Evolutionary conservation across 148 eudicot genomes (phyloP), one percentile per base, ranked within the genome.

Genomic region (Linanthus parryae): DNA sequence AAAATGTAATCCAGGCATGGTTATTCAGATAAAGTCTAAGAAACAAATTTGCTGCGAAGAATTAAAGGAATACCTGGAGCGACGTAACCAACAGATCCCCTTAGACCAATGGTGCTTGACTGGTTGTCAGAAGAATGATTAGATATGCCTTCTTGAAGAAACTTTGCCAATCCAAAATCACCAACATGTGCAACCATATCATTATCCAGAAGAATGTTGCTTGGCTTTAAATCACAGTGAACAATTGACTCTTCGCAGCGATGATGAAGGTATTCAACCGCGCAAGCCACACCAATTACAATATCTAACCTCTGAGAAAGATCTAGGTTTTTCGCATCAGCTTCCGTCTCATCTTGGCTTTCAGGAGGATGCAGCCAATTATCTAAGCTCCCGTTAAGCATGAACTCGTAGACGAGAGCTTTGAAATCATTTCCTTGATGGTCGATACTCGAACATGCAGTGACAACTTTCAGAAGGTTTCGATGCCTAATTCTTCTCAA

Each of bases 181-280:
- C 81, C 83, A 2, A 84, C 62, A 29, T 84, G 74, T 2, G 86
- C 79, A 14, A 67, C 75, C 82, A 80, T 58, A 44, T 84, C 82
- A 44, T 61, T 58, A 28, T 80, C 83, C n/a, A 83, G 40, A 13
- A 83, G 71, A 15, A 80, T 57, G 46, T 79, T 83, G 53, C 80
- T 71, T 9, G 85, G 90, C 67, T 83, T 83, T 20, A 83, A n/a
- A 71, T 83, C 85, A 62, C 91, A 80, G 25, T 84, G 92, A 60
- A 84, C 83, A 12, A 80, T 63, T 9, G 65, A 69, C 26, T 55
- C 57, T 54, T 74, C 81, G 16, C 60, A 71, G 16, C 77, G 83
- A 60, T 74, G 66, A 61, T 84, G 92, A 37, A 84, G 19, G 55
- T 84, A 84, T 27, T 57, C 57, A 2, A 84, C 15, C 14, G 73